A percentile compares a stretch with the other conserved stretches of the same genome.
phyloP scores from a whole-genome alignment of 2,329 filamentous ascomycete genomes.

The Alternaria tenuissima region DNA sequence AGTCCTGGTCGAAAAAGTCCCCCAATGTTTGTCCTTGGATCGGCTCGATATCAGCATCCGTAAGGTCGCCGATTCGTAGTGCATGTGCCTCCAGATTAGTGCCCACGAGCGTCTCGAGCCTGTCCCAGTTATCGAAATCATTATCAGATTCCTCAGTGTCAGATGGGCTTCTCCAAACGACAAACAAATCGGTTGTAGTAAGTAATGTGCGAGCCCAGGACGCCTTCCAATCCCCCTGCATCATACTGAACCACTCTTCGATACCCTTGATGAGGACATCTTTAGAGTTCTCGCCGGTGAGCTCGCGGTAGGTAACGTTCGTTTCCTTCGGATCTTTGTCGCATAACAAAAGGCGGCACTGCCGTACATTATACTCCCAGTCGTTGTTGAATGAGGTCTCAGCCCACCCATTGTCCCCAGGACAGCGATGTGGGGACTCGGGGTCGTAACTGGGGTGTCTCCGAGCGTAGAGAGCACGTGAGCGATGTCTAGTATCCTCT shows the following conservation, averaged over 20 bases:
- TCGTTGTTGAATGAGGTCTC: constrained; percentile 17
- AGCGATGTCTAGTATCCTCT: constrained; percentile 16
- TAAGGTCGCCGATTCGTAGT: constrained; percentile 14
- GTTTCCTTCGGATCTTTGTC: not conserved
- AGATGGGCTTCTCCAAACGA: constrained; percentile 9
- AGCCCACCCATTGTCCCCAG: constrained; percentile 13
- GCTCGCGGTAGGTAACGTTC: constrained; percentile 16
- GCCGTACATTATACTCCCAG: constrained; percentile 16
- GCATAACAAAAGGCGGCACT: constrained; percentile 23
- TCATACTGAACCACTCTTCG: not conserved
- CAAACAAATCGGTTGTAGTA: constrained; percentile 14
- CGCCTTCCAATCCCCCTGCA: not conserved
- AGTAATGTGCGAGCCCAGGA: not conserved
- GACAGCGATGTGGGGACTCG: constrained; percentile 17
- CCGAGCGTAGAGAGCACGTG: constrained; percentile 1
- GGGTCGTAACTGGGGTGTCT: constrained; percentile 10
- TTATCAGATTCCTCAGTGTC: not conserved
- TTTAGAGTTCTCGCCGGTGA: constrained; percentile 9
- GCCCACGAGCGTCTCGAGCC: not conserved
- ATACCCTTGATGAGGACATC: constrained; percentile 7
- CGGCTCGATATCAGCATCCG: not conserved
- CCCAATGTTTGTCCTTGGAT: not conserved
- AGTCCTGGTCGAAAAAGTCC: constrained; percentile 3
- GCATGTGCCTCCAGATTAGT: constrained; percentile 15
- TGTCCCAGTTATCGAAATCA: constrained; percentile 14